Evolutionary conservation across 805 yeast genomes (phyloP).

Genomic region (Yueomyces sp.): DNA sequence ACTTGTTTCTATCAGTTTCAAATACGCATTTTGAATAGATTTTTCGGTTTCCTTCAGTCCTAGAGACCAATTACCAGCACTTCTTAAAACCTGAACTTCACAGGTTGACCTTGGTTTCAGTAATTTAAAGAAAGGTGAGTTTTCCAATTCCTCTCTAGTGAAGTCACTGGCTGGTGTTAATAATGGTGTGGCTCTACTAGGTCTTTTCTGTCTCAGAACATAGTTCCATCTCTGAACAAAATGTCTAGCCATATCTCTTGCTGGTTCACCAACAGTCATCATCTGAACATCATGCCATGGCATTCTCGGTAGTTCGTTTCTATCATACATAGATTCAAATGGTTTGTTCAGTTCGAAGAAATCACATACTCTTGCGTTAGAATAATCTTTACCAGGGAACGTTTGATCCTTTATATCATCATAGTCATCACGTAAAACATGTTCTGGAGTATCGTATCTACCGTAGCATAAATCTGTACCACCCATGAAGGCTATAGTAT

Average conservation of each 20-base stretch:
- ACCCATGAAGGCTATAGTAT: slow-evolving; percentile 80
- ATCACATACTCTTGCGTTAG: slow-evolving; percentile 88
- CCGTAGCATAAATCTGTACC: slow-evolving; percentile 96
- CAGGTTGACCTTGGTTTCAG: slow-evolving; percentile 64
- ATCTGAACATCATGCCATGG: slow-evolving; percentile 99
- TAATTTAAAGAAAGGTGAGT: slow-evolving; percentile 29
- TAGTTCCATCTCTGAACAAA: slow-evolving; percentile 98
- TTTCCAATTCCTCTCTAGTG: slow-evolving; percentile 52
- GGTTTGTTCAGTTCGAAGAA: slow-evolving; percentile 73
- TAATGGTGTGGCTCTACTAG: slow-evolving; percentile 85
- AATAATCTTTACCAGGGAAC: slow-evolving; percentile 95
- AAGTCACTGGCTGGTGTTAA: slow-evolving; percentile 87
- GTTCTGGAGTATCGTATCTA: slow-evolving; percentile 93
- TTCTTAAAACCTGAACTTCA: slow-evolving; percentile 79
- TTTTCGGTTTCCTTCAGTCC: slow-evolving; percentile 78
- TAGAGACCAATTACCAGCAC: slow-evolving; percentile 86
- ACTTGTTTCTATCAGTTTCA: slow-evolving; percentile 80
- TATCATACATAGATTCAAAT: slow-evolving; percentile 82
- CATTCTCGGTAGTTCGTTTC: slow-evolving; percentile 77
- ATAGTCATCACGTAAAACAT: slow-evolving; percentile 70
- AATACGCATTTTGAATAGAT: slow-evolving; percentile 85
- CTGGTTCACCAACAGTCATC: slow-evolving; percentile 89
- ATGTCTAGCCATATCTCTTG: slow-evolving; percentile 84
- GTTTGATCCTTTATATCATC: slow-evolving; percentile 36
- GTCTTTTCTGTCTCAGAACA: slow-evolving; percentile 80